phyloP scores from a whole-genome alignment of 169 alveolate genomes.

The Plasmodium ovale region DNA sequence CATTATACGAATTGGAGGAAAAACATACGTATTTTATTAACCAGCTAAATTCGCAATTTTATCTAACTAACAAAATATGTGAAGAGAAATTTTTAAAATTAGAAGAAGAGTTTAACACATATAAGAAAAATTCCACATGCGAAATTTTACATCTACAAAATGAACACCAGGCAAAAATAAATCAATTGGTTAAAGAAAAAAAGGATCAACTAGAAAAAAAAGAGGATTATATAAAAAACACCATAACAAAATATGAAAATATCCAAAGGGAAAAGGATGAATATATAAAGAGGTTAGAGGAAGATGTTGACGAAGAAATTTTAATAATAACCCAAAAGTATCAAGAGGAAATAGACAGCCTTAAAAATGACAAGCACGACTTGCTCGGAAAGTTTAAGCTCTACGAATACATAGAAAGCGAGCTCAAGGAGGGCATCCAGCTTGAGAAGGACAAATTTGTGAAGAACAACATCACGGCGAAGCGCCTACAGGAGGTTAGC shows the following conservation, averaged over 20 bases:
- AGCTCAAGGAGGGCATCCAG: slow-evolving; percentile 45
- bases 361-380: slow-evolving; percentile 49
- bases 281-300: slow-evolving; percentile 56
- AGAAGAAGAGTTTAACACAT: slow-evolving; percentile 55
- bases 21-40: slow-evolving; percentile 71
- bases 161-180: slow-evolving; percentile 36
- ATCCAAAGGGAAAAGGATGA: slow-evolving; percentile 59
- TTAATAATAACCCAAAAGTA: slow-evolving; percentile 59
- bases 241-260: slow-evolving; percentile 11
- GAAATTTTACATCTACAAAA: slow-evolving; percentile 51
- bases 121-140: slow-evolving; percentile 38
- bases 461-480: slow-evolving; percentile 48
- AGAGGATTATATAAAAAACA: slow-evolving; percentile 28
- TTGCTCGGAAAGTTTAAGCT: slow-evolving; percentile 43
- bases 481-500: slow-evolving; percentile 63
- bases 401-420: slow-evolving; percentile 56
- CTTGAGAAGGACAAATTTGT: slow-evolving; percentile 58
- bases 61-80: slow-evolving; percentile 70
- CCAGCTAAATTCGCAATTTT: slow-evolving; percentile 72
- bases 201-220: slow-evolving; percentile 38
- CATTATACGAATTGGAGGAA: slow-evolving; percentile 64
- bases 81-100: slow-evolving; percentile 64
- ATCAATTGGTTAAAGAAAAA: slow-evolving; percentile 23
- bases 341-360: slow-evolving; percentile 29
- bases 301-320: slow-evolving; percentile 77